Conservation (phyloP, 306 rosid genomes). For the Boehmeria nivea region DNA sequence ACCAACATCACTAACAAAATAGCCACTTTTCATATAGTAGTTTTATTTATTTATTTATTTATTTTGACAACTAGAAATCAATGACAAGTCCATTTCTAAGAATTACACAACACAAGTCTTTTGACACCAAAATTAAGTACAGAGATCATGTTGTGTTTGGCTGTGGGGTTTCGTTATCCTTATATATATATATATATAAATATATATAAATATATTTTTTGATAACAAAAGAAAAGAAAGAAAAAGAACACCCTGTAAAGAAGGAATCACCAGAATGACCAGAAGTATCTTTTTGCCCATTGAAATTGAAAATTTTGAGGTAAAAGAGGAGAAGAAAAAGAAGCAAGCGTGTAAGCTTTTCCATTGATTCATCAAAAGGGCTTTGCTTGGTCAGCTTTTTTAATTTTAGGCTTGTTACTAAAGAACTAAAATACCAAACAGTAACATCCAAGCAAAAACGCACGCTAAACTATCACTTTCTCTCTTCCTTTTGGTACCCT, state of each 20-base stretch:
- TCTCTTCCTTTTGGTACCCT: not conserved
- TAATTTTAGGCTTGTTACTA: not conserved
- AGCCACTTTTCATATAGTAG: too few species aligned
- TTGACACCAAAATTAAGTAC: slow-evolving; percentile 1
- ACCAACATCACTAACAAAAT: too few species aligned
- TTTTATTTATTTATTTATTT: too few species aligned
- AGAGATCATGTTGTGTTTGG: not conserved
- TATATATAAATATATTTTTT: too few species aligned
- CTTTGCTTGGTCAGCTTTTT: not conserved
- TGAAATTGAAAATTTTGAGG: not conserved
- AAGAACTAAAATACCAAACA: slow-evolving; percentile 5
- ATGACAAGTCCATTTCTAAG: slow-evolving; percentile 4
- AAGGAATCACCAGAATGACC: not conserved
- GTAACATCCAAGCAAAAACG: slow-evolving; percentile 12
- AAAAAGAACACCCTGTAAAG: not conserved
- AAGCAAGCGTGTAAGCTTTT: slow-evolving; percentile 4
- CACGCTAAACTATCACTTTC: not conserved
- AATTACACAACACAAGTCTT: not conserved
- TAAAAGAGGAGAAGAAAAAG: not conserved
- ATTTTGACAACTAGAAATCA: too few species aligned
- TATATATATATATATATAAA: too few species aligned
- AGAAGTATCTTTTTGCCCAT: not conserved
- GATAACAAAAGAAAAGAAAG: too few species aligned
- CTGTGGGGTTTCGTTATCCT: too few species aligned
- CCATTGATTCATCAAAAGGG: slow-evolving; percentile 8